Evolutionary conservation across 2,329 filamentous ascomycete species (phyloP).

Genomic region (Stemphylium lycopersici): DNA sequence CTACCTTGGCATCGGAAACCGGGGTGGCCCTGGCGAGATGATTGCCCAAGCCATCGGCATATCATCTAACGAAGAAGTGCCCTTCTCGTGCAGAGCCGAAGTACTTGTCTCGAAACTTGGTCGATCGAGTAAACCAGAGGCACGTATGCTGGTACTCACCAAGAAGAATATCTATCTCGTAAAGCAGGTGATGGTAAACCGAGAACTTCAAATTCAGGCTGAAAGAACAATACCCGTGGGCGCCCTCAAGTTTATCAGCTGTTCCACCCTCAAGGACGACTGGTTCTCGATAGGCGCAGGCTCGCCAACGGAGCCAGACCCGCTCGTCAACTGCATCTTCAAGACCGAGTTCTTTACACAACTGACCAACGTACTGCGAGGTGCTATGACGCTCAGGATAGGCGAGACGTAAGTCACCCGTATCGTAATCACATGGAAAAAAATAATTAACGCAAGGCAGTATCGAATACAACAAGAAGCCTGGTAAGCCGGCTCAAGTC

Average conservation of each 20-base stretch:
- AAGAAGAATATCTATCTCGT: conserved; percentile 88
- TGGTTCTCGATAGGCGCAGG: conserved; percentile 94
- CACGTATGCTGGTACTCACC: conserved; percentile 83
- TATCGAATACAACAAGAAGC: conserved; percentile 98
- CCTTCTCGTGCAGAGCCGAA: conserved; percentile 93
- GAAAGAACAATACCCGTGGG: conserved; percentile 84
- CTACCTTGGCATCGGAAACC: conserved; percentile 87
- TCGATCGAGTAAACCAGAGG: conserved; percentile 90
- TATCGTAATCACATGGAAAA: background rate
- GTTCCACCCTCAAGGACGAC: conserved; percentile 84
- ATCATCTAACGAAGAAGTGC: conserved; percentile 71
- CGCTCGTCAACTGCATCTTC: conserved; percentile 89
- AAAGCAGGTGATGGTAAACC: conserved; percentile 80
- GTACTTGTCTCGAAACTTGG: conserved; percentile 93
- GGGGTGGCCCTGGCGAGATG: conserved; percentile 77
- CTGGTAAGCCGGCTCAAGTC: conserved; percentile 85
- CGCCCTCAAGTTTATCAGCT: conserved; percentile 84
- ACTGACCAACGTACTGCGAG: conserved; percentile 78
- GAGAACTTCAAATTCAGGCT: conserved; percentile 78
- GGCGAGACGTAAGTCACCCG: conserved; percentile 63
- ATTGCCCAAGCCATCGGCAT: conserved; percentile 78
- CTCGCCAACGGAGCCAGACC: conserved; percentile 90
- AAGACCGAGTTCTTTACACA: conserved; percentile 98
- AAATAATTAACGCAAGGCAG: conserved; percentile 43
- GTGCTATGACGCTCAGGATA: conserved; percentile 81